Evolutionary conservation across 2,329 filamentous ascomycete genomes (phyloP).

Genomic region (Diaporthe capsici): DNA sequence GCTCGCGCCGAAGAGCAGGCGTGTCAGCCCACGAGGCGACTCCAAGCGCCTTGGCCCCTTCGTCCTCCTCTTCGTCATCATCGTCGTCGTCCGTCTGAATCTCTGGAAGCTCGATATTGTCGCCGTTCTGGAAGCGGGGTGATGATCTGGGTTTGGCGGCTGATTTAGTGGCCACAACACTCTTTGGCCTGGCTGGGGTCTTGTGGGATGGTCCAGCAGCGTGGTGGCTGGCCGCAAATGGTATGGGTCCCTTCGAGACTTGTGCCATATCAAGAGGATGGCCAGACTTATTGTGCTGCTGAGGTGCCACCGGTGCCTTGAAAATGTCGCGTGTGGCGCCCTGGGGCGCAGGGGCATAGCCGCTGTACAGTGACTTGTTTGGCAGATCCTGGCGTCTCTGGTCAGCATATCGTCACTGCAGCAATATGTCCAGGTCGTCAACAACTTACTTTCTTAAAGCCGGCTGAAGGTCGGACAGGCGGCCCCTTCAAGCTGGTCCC

Average conservation of each 20-base stretch:
- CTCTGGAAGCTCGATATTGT: conserved; percentile 92
- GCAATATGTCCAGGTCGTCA: neutral
- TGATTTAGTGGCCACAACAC: conserved; percentile 64
- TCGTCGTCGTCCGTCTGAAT: conserved; percentile 96
- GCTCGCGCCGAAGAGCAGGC: conserved; percentile 81
- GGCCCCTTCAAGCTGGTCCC: conserved; percentile 79
- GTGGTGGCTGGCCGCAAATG: conserved; percentile 82
- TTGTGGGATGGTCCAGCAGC: conserved; percentile 71
- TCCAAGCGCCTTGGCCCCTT: conserved; percentile 64
- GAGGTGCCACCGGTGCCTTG: conserved; percentile 74
- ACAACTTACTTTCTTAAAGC: conserved; percentile 74
- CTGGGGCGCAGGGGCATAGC: conserved; percentile 72
- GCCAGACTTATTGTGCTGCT: conserved; percentile 77
- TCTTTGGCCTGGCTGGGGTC: conserved; percentile 74
- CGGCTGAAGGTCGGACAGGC: conserved; percentile 84
- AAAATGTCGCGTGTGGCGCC: conserved; percentile 70
- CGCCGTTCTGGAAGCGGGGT: conserved; percentile 88
- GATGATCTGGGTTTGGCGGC: conserved; percentile 78
- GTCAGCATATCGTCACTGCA: conserved; percentile 51
- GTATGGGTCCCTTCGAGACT: conserved; percentile 88
- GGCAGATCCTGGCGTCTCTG: conserved; percentile 65
- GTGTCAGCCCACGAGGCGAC: conserved; percentile 91
- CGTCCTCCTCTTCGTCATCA: conserved; percentile 76
- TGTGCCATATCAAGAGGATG: conserved; percentile 89
- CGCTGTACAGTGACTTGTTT: conserved; percentile 72